phyloP scores from a whole-genome alignment of 2,329 filamentous ascomycete species.

The Fusarium nygamai region DNA sequence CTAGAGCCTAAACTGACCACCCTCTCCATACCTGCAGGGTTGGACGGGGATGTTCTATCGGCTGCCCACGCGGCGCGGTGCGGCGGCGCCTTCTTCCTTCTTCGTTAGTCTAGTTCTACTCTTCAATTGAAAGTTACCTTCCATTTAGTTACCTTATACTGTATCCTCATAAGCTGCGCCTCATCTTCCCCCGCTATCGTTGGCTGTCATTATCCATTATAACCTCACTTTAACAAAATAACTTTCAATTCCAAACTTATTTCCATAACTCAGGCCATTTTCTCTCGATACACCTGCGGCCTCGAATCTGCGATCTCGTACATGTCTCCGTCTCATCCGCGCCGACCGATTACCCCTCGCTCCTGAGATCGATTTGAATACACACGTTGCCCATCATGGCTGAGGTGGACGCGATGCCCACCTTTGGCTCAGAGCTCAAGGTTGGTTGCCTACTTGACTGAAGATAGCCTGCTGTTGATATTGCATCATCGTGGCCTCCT shows the following conservation, averaged over 20 bases:
- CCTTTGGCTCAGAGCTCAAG: slow-evolving; percentile 95
- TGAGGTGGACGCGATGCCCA: slow-evolving; percentile 82
- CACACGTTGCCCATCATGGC: slow-evolving; percentile 66
- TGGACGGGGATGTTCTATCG: slow-evolving; percentile 2
- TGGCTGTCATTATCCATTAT: slow-evolving; percentile 7
- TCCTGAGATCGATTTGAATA: slow-evolving; percentile 30
- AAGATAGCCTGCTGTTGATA: not conserved
- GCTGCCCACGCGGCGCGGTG: slow-evolving; percentile 18
- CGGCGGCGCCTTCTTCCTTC: slow-evolving; percentile 7
- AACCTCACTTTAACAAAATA: slow-evolving; percentile 19
- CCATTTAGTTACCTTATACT: not conserved
- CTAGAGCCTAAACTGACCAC: slow-evolving; percentile 34
- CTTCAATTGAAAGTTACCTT: not conserved
- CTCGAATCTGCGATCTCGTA: slow-evolving; percentile 20
- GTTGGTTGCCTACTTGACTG: slow-evolving; percentile 56
- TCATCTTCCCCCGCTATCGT: slow-evolving; percentile 28
- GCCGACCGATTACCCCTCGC: slow-evolving; percentile 27
- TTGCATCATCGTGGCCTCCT: not conserved
- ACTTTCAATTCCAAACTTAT: slow-evolving; percentile 3
- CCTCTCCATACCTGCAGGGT: slow-evolving; percentile 1
- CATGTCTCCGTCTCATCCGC: slow-evolving; percentile 36
- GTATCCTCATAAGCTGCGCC: slow-evolving; percentile 33
- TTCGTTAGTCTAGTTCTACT: not conserved
- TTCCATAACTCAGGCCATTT: not conserved
- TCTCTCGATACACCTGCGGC: not conserved